Evolutionary conservation across 148 eudicot genomes (phyloP), one percentile per base, ranked within the genome.

Genomic region (Fagopyrum homotropicum): DNA sequence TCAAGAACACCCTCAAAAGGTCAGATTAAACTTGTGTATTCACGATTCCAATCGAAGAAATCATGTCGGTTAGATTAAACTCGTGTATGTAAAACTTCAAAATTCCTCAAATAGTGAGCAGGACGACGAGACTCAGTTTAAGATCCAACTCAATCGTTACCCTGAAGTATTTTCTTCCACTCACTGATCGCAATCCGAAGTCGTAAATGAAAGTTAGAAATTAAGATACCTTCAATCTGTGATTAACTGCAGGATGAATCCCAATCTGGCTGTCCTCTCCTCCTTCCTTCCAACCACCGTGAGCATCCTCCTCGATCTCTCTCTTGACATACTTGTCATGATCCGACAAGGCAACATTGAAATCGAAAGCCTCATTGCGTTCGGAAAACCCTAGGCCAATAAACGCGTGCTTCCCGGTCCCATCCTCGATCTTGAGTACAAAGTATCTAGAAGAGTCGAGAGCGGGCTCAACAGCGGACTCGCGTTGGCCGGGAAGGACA

Each of bases 171-270:
- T 10, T 7, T 57, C 9, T 57, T 30, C 35, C 35, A 57, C 10
- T 17, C 64, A 57, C 35, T 11, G 2, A 57, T 57, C 30, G 35
- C 16, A 63, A 63, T 63, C 69, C 44, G 12, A 63, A 63, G 14
- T 30, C 69, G 16, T 16, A 63, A 9, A 63, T 55, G 40, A 35
- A 6, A 29, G 4, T 61, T 29, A 26, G 30, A 57, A 57, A 19
- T 30, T 6, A 66, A 66, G 47, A 49, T 79, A 93, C 98, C 94
- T 93, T 93, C 79, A 93, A 83, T 78, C 97, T 80, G 22, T 93
- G 98, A 84, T 93, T 91, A 61, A 93, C 98, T 55, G 93, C 98
- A 17, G 98, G 98, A 81, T 95, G 98, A 80, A 95, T 92, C 82
- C 89, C 97, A 54, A 95, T 92, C 26, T 81, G 84, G 11, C 77